Evolutionary conservation across 1,284 basidiomycete genomes (phyloP), one percentile per base, ranked within the genome.

Genomic region (Vanrija sp.): DNA sequence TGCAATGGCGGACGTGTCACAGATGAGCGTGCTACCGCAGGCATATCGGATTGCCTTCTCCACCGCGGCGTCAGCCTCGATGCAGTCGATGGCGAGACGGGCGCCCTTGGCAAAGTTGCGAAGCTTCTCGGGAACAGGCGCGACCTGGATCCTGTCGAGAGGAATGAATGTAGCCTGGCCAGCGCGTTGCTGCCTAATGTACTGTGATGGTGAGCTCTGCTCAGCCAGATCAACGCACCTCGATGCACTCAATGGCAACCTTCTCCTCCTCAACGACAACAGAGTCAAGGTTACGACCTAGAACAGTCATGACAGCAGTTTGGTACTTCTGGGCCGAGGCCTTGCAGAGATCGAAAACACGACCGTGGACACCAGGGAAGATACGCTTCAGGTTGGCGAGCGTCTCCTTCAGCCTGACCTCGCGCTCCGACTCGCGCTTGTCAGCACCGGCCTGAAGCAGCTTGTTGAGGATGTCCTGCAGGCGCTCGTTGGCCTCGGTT

Each of bases 111-210:
- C 88, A 65, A 96, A 89, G 18, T 88, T 88, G 35, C 96, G 86
- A 72, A 91, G 89, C 69, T 92, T 93, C 77, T 98, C 96, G 61
- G 95, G 94, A 62, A 94, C 82, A 1, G 91, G 86, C 72, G 95
- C 96, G 45, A 88, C 86, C 68, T 93, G 89, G 62, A 98, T 94
- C 1, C 90, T 94, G 72, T 98, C 95, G 12, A 99, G 85, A 0
- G 96, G 96, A 47, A 98, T 87, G 78, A 98, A 98, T 0, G 95
- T 98, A 7, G 93, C 93, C 75, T 93, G 90, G 2, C 95, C 95
- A 0, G 87, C 85, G 31, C 94, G 87, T 75, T 97, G 92, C 66
- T 88, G 92, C 57, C 92, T 88, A 82, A 99, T 85, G 73, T 97
- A 98, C 87, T 94, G 67, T 15, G n/a, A 12, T 44, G n/a, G 12